Percentiles rank a stretch among this genome's conserved stretches.
These are phyloP conservation scores for Hevea brasiliensis DNA, from an alignment of 345 rosid species.

Conservation along the genomic window DNA sequence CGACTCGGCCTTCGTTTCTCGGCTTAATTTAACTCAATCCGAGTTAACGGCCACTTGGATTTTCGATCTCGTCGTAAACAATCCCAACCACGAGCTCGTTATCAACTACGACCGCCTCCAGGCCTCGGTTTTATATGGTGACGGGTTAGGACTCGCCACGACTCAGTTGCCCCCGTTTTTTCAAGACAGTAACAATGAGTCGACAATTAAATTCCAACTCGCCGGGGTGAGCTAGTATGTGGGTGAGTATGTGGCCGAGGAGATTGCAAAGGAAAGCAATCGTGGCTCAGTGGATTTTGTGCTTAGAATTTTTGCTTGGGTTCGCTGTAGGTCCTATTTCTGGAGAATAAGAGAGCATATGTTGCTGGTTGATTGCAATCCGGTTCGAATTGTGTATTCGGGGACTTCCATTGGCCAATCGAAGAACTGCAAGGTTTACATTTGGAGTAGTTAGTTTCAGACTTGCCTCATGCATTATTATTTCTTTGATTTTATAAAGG, in stretches of 20 bases:
- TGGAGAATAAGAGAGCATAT: conserved; percentile 22
- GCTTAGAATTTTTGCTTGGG: conserved; percentile 5
- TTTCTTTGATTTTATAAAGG: background rate
- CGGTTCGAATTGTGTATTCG: conserved; percentile 13
- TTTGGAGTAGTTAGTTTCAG: background rate
- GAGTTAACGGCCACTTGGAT: conserved; percentile 38
- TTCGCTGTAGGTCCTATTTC: conserved; percentile 4
- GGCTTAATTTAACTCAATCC: conserved; percentile 34
- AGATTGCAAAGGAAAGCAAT: background rate
- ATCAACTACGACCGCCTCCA: conserved; percentile 7
- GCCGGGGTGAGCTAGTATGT: conserved; percentile 12
- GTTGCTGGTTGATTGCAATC: conserved; percentile 10
- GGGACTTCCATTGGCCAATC: conserved; percentile 9
- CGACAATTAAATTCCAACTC: conserved; percentile 6
- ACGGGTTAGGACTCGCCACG: background rate
- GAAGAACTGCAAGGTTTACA: conserved; percentile 7
- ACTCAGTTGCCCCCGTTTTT: conserved; percentile 14
- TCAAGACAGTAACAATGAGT: conserved; percentile 10
- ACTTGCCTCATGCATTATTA: background rate
- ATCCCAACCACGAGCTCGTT: conserved; percentile 37
- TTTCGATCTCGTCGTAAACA: conserved; percentile 29
- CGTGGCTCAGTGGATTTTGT: conserved; percentile 21
- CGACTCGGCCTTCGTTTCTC: conserved; percentile 23
- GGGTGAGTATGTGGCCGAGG: conserved; percentile 12
- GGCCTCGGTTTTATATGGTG: conserved; percentile 17